Evolutionary conservation across 1,284 basidiomycete species (phyloP).

Genomic region (Cryptococcus sp.): DNA sequence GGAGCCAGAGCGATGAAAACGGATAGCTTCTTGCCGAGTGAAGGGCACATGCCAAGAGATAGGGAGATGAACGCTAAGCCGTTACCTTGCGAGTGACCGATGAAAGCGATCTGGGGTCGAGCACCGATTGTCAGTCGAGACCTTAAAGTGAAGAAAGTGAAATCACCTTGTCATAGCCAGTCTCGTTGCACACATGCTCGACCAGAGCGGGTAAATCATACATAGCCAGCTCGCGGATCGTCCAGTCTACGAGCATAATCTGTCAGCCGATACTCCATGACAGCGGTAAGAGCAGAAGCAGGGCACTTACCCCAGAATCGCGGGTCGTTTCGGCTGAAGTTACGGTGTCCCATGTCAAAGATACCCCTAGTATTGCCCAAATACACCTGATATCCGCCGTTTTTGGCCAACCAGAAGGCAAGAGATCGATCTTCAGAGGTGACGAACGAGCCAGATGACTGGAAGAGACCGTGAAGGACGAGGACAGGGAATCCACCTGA

Average conservation of each 20-base stretch:
- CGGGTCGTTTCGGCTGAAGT: slow-evolving; percentile 58
- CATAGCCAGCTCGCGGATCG: slow-evolving; percentile 63
- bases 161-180: slow-evolving; percentile 60
- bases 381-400: slow-evolving; percentile 63
- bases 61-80: slow-evolving; percentile 60
- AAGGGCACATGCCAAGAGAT: slow-evolving; percentile 61
- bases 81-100: slow-evolving; percentile 66
- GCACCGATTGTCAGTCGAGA: neutral
- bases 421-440: slow-evolving; percentile 64
- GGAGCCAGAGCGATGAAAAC: slow-evolving; percentile 64
- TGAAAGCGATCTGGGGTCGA: slow-evolving; percentile 57
- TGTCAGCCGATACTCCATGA: slow-evolving; percentile 7
- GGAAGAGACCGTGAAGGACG: slow-evolving; percentile 65
- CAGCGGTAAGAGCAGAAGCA: neutral
- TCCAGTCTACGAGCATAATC: slow-evolving; percentile 57
- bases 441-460: slow-evolving; percentile 64
- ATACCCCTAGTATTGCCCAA: slow-evolving; percentile 64
- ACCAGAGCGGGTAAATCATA: slow-evolving; percentile 65
- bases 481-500: slow-evolving; percentile 62
- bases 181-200: slow-evolving; percentile 60
- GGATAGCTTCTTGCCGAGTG: slow-evolving; percentile 60
- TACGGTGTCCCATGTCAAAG: slow-evolving; percentile 64
- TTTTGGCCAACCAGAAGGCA: slow-evolving; percentile 64
- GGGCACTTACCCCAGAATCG: slow-evolving; percentile 60
- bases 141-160: slow-evolving; percentile 8